Base-by-base conservation (phyloP, 495 filamentous ascomycete genomes). In the Penicillium herquei region DNA sequence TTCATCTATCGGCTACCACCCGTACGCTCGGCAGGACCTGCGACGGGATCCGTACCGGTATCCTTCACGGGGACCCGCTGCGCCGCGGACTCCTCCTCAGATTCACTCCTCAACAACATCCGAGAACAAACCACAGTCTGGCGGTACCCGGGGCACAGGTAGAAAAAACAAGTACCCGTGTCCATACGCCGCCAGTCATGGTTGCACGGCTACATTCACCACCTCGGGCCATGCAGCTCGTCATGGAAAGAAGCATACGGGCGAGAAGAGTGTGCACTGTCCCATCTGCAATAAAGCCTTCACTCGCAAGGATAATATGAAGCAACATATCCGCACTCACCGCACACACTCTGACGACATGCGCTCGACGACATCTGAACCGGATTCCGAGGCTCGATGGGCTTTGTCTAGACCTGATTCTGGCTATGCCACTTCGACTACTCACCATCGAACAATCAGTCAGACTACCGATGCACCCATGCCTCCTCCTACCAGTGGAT, bases 261-360 rank as follows among this genome's bases (percentile, higher is more conserved):
- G 91, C 18, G 91, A 96, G 75, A 98, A 98, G 74, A 90, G 87
- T 43, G 91, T 96, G 16, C 81, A 85, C 46, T 98, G 93, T 73
- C 87, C 89, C 0, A 91, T 87, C 54, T 98, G 93, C 77, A 82
- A 87, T 69, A 96, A 96, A 73, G 90, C 90, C 45, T 98, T 98
- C 66, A 96, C 94, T 6, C 86, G 93, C 42, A 91, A 94, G 65
- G 93, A 98, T 74, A 98, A 98, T 73, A 97, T 97, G 90, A 96
- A 96, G 78, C 93, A 98, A 63, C 93, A 98, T 65, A 86, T 91
- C 49, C 84, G 92, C 46, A 98, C 94, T 1, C 93, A 98, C 70
- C 71, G 72, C 34, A 72, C 69, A 0, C 70, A 72, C 46, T 72
- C 71, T 0, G 68, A 77, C 10, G 74, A 76, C 1, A 67, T 70